Percentiles rank a stretch among this genome's conserved stretches.
These are phyloP conservation scores for Warburgia ugandensis DNA, from an alignment of 164 flowering plant genomes.

Conservation along the genomic window DNA sequence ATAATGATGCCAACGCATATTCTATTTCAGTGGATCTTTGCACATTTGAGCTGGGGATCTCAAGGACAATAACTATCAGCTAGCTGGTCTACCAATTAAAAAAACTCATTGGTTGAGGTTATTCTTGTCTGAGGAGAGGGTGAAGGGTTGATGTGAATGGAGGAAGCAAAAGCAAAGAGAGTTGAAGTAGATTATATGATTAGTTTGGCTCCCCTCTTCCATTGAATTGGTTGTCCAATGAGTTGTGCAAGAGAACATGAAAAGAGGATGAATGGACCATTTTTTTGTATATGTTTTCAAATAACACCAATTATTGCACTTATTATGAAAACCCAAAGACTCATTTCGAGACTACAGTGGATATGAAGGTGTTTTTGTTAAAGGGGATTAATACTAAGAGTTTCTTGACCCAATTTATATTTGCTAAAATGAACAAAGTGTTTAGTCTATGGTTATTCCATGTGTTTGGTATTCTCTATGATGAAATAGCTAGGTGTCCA, in stretches of 20 bases:
- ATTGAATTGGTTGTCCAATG: background rate
- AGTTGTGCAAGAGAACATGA: too few species aligned
- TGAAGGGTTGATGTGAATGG: constrained; percentile 4
- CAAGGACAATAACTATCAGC: constrained; percentile 1
- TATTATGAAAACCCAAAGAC: constrained; percentile 1
- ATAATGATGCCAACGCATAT: constrained; percentile 8
- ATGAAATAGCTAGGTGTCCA: too few species aligned
- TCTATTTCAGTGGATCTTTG: constrained; percentile 2
- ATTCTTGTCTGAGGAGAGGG: background rate
- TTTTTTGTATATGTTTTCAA: background rate
- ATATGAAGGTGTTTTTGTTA: too few species aligned
- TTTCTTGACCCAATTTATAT: too few species aligned
- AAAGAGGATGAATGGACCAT: too few species aligned
- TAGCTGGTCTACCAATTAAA: background rate
- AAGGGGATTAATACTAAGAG: too few species aligned
- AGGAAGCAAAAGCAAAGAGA: background rate
- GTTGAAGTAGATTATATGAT: background rate
- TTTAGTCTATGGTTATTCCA: background rate
- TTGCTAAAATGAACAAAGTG: too few species aligned
- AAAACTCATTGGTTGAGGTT: background rate
- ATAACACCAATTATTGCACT: constrained; percentile 2
- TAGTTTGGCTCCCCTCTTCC: background rate
- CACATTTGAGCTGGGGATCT: constrained; percentile 7
- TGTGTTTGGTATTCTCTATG: background rate
- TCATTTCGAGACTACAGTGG: too few species aligned